Evolutionary conservation across 305 asterid genomes (phyloP), one percentile per base, ranked within the genome.

Genomic region (Fraxinus dipetala): DNA sequence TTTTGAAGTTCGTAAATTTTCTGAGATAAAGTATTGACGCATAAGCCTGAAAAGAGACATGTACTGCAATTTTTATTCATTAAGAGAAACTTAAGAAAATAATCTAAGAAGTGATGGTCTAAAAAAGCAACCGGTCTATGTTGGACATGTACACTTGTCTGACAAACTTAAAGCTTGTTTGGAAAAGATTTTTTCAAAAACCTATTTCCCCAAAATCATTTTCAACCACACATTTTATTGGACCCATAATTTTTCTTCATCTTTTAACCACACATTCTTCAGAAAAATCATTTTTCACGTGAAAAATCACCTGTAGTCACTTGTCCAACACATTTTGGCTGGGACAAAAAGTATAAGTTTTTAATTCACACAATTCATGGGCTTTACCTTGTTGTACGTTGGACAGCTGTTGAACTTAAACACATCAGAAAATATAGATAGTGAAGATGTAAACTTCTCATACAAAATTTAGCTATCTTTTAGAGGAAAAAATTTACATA

Each of bases 11-110:
- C 0, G 85, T 81, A 80, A 94, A 90, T 76, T 86, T 92, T 87
- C 83, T 91, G 87, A 92, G 94, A 91, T 95, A 95, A 80, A 94
- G 86, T 76, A 95, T 88, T 76, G 99, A 95, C 48, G 97, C 89
- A 87, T 95, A 95, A 85, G 97, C 97, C 99, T 95, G 93, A 76
- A 78, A 80, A 85, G 83, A 82, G 81, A 81, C 20, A 82, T 28
- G 16, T 67, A 81, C 3, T 80, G 40, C 69, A 59, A 30, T 31
- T 86, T 54, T 79, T 65, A 80, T 75, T 81, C 83, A 31, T 61
- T 80, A 45, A 79, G 77, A 69, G 83, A 85, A 81, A 78, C 76
- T 54, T 72, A 80, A 20, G 30, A 56, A 79, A 59, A 77, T 11
- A 36, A 77, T 26, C 18, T 6, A 24, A 80, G 79, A 73, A 45